These are phyloP conservation scores for Aspergillus ruber DNA, from an alignment of 2,329 filamentous ascomycete species.

Conservation along the genomic window DNA sequence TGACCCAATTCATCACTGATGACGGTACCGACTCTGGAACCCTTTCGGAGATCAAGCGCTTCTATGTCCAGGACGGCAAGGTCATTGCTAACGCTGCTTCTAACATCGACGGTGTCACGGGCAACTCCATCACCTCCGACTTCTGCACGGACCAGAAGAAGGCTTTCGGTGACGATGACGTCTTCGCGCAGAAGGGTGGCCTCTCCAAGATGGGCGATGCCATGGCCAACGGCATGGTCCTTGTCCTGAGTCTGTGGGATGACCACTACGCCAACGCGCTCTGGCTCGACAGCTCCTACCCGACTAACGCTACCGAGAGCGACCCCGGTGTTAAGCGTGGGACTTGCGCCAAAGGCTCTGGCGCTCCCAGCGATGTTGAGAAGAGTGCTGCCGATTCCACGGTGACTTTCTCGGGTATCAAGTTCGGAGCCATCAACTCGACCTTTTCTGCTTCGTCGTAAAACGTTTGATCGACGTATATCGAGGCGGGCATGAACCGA, in stretches of 20 bases:
- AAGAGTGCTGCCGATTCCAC: constrained; percentile 39
- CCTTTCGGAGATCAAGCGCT: constrained; percentile 56
- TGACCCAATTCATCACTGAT: constrained; percentile 59
- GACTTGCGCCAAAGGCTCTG: constrained; percentile 46
- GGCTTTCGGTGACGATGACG: constrained; percentile 48
- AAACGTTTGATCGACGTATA: not conserved
- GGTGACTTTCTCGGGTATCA: constrained; percentile 55
- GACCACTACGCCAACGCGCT: constrained; percentile 64
- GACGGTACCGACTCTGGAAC: constrained; percentile 45
- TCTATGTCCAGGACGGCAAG: constrained; percentile 58
- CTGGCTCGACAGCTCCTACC: constrained; percentile 65
- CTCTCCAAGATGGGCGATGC: constrained; percentile 25
- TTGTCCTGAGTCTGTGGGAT: constrained; percentile 57
- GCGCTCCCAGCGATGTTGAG: constrained; percentile 48
- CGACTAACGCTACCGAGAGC: constrained; percentile 39
- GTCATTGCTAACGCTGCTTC: constrained; percentile 51
- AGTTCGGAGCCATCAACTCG: constrained; percentile 50
- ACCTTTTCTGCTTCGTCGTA: constrained; percentile 33
- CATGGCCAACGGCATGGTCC: constrained; percentile 45
- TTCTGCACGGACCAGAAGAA: constrained; percentile 54
- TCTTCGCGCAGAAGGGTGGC: constrained; percentile 51
- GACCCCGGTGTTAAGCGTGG: constrained; percentile 48
- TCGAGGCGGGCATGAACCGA: not conserved
- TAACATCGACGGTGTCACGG: constrained; percentile 41
- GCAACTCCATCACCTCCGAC: constrained; percentile 50